These are phyloP conservation scores for Cladosporium colombiae DNA, from an alignment of 2,329 filamentous ascomycete genomes.

Conservation along the genomic window DNA sequence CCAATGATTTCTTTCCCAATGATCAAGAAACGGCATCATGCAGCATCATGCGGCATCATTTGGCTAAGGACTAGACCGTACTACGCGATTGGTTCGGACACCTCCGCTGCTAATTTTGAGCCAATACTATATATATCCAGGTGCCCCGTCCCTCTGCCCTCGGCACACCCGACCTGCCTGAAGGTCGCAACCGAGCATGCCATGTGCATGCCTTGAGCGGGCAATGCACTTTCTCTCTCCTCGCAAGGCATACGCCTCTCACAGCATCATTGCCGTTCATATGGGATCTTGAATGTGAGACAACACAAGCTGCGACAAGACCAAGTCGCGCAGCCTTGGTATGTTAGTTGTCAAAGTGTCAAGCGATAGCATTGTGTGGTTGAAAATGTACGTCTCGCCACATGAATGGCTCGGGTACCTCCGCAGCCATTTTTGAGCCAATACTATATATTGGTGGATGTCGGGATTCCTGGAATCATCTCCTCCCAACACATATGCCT, in stretches of 20 bases:
- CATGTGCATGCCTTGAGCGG: too few species aligned
- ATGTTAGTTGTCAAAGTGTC: neutral
- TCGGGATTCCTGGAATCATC: neutral
- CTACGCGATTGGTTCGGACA: neutral
- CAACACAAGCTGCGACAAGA: too few species aligned
- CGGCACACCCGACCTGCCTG: too few species aligned
- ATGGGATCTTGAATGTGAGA: too few species aligned
- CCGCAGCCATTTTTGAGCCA: neutral
- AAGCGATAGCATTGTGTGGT: neutral
- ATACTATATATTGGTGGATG: neutral
- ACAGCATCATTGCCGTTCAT: too few species aligned
- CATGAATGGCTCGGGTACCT: neutral
- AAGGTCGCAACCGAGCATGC: too few species aligned
- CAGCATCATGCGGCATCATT: neutral
- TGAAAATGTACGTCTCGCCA: neutral
- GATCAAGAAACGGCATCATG: neutral
- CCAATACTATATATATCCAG: neutral
- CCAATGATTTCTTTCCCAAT: neutral
- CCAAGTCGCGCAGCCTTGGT: too few species aligned
- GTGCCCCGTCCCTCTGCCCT: neutral
- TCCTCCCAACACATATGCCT: neutral
- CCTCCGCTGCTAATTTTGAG: neutral
- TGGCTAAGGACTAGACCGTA: neutral
- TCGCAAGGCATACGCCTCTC: too few species aligned
- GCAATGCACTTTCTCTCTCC: too few species aligned